Evolutionary conservation across 495 filamentous ascomycete species (phyloP).

Genomic region (Penicillium pancosmium): DNA sequence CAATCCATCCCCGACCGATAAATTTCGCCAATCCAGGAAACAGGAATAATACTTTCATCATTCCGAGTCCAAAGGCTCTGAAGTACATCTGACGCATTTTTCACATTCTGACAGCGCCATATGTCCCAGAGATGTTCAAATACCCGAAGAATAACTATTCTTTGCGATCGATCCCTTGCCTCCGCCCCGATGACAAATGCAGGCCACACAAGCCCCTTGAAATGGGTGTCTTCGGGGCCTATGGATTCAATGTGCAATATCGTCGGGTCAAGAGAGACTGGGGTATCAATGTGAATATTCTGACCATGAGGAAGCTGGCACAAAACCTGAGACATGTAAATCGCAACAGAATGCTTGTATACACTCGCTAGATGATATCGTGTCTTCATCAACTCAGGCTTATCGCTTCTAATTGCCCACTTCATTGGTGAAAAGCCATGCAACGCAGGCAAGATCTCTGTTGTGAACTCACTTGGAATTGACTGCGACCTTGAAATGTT

Average conservation of each 20-base stretch:
- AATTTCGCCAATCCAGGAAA: slow-evolving; percentile 7
- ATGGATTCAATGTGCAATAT: slow-evolving; percentile 14
- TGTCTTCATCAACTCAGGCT: slow-evolving; percentile 5
- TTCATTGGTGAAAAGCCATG: slow-evolving; percentile 11
- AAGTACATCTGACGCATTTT: slow-evolving; percentile 16
- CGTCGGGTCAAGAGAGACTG: slow-evolving; percentile 3
- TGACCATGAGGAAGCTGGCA: neutral
- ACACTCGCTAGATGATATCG: slow-evolving; percentile 21
- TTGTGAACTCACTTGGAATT: neutral
- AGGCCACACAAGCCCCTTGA: slow-evolving; percentile 22
- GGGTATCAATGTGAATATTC: neutral
- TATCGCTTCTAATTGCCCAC: slow-evolving; percentile 3
- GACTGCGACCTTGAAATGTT: neutral
- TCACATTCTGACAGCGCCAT: slow-evolving; percentile 23
- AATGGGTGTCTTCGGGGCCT: slow-evolving; percentile 7
- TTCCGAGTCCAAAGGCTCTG: slow-evolving; percentile 8
- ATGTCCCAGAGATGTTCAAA: slow-evolving; percentile 17
- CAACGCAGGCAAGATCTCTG: slow-evolving; percentile 11
- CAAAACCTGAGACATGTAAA: slow-evolving; percentile 21
- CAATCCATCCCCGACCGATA: slow-evolving; percentile 15
- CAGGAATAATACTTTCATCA: neutral
- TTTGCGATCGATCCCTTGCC: slow-evolving; percentile 10
- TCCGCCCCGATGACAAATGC: slow-evolving; percentile 27
- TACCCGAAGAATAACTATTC: slow-evolving; percentile 1
- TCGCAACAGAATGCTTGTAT: slow-evolving; percentile 16